Base-by-base conservation (phyloP, 169 alveolate species). In the Plasmodium vinckei region DNA sequence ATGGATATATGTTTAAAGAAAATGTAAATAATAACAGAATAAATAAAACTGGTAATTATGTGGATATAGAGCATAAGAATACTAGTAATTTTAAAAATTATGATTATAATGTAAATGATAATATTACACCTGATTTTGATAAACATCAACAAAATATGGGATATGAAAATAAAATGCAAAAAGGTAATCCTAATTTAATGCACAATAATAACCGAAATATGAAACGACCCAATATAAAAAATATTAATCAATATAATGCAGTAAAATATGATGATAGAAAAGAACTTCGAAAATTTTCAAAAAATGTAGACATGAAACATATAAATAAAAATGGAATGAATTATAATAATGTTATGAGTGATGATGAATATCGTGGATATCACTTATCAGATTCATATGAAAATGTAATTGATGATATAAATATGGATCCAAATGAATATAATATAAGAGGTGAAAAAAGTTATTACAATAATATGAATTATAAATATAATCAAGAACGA, bases 381-480 rank as follows among this genome's bases (percentile, higher is more conserved):
- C 49, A 17, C 7, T 75, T 57, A 23, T 63, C 73, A 9, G 89
- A 79, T 44, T 25, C 49, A 9, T 79, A 79, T 67, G 88, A 75
- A 25, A 75, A 75, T 64, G 56, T 47, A 15, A 75, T 61, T 47
- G 69, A 65, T 21, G 39, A 75, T n/a, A 15, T 64, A 27, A 23
- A 63, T 7, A 63, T 47, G 88, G 88, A 63, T 13, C 17, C 25
- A 19, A 71, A 71, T 53, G 70, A 47, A 15, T 75, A 75, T 69
- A 73, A 12, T 7, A 25, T 27, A n/a, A 75, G 72, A 49, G 44
- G 13, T 23, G 89, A 65, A 3, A 56, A 79, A 9, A 79, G 39
- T 51, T 21, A 65, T 53, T 44, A 57, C 1, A 79, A 67, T 4
- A 79, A 79, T 13, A 47, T 79, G 44, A 79, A 60, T 19, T 60